Evolutionary conservation across 2,329 filamentous ascomycete species (phyloP).

Genomic region (Trichoderma pleuroti): DNA sequence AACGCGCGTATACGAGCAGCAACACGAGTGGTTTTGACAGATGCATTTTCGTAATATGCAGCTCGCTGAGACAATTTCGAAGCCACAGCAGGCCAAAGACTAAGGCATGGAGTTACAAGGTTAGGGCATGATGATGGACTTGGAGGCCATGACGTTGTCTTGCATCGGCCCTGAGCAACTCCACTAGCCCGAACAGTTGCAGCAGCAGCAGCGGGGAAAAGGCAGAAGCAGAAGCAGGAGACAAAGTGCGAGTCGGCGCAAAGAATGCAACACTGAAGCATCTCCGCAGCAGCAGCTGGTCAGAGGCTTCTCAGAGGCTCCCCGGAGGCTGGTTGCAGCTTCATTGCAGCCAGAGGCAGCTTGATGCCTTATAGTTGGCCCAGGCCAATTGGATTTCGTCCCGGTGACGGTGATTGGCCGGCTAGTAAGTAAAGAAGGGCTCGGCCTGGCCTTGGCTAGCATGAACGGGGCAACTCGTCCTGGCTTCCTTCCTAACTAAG

Average conservation of each 20-base stretch:
- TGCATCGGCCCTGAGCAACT: constrained; percentile 11
- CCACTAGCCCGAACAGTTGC: constrained; percentile 5
- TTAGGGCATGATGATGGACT: neutral
- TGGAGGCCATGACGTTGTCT: constrained; percentile 5
- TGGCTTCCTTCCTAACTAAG: neutral
- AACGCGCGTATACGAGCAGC: neutral
- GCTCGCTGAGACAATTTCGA: neutral
- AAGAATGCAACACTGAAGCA: neutral
- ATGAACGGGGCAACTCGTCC: neutral
- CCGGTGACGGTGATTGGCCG: neutral
- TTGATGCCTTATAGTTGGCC: neutral
- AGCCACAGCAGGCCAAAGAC: neutral
- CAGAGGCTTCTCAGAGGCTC: neutral
- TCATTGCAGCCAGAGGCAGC: neutral
- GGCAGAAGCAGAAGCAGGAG: neutral
- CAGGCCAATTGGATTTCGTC: neutral
- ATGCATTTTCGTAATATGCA: constrained; percentile 8
- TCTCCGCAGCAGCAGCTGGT: neutral
- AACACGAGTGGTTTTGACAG: neutral
- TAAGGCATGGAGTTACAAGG: neutral
- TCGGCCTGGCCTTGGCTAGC: neutral
- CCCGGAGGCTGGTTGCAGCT: neutral
- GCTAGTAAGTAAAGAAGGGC: neutral
- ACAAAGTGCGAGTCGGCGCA: neutral
- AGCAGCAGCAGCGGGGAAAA: neutral